Evolutionary conservation across 805 yeast species (phyloP).

Genomic region (Lipomyces lipofer): DNA sequence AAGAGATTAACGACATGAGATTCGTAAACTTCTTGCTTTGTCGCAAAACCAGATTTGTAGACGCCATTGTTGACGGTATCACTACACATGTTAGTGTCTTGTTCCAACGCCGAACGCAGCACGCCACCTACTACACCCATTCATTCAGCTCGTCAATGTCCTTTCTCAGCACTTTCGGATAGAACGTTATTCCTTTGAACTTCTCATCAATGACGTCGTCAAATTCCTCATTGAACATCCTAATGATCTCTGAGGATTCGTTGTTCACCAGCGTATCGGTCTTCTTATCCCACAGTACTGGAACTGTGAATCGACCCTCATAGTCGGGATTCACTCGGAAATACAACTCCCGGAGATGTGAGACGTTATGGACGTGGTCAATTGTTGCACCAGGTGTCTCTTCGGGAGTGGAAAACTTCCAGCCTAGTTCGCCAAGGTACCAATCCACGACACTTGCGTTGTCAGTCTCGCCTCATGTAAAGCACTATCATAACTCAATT

Average conservation of each 20-base stretch:
- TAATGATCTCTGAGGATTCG: slow-evolving; percentile 85
- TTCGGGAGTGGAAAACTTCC: slow-evolving; percentile 69
- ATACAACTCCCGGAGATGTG: slow-evolving; percentile 69
- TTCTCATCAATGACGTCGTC: slow-evolving; percentile 48
- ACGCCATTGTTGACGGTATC: slow-evolving; percentile 89
- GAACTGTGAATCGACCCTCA: slow-evolving; percentile 85
- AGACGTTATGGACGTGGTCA: slow-evolving; percentile 61
- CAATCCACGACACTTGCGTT: slow-evolving; percentile 81
- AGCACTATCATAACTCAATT: slow-evolving; percentile 45
- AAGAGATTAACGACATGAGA: slow-evolving; percentile 64
- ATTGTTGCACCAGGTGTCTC: slow-evolving; percentile 52
- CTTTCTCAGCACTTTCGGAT: slow-evolving; percentile 55
- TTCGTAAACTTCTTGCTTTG: slow-evolving; percentile 79
- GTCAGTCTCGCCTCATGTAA: not conserved
- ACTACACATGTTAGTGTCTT: slow-evolving; percentile 14
- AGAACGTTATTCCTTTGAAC: slow-evolving; percentile 55
- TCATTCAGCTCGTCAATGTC: slow-evolving; percentile 75
- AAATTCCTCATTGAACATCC: slow-evolving; percentile 78
- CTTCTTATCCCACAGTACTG: slow-evolving; percentile 89
- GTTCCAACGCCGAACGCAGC: not conserved
- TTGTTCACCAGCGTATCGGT: slow-evolving; percentile 82
- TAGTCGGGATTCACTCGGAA: slow-evolving; percentile 73
- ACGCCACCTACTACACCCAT: slow-evolving; percentile 59
- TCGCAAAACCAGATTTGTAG: slow-evolving; percentile 88
- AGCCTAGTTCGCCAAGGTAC: slow-evolving; percentile 83